Conservation (phyloP, 208 protist species). For the Acanthamoeba healyi region DNA sequence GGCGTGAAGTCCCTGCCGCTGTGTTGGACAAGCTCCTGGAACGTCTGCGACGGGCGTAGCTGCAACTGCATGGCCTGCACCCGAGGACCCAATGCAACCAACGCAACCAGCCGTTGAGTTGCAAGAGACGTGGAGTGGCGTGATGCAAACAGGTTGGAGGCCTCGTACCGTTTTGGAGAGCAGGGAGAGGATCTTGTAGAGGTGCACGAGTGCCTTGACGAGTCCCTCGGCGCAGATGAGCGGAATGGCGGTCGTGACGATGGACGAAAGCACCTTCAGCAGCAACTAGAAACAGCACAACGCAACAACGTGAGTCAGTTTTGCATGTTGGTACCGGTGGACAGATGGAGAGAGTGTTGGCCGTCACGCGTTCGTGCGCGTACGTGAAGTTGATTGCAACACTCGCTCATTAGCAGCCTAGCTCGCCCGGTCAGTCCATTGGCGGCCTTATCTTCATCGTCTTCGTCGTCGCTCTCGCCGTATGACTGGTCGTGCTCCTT, state of each 20-base stretch:
- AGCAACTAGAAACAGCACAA: background rate
- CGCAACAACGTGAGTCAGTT: background rate
- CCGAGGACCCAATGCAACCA: background rate
- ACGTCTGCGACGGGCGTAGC: conserved; percentile 15
- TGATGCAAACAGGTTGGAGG: background rate
- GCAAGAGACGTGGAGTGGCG: background rate
- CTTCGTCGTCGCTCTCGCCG: conserved; percentile 1
- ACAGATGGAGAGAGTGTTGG: too few relatives aligned
- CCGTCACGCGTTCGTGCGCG: too few relatives aligned
- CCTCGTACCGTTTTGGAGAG: conserved; percentile 26
- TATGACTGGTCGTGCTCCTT: background rate
- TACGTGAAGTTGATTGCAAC: conserved; percentile 33
- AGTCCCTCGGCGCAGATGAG: conserved; percentile 26
- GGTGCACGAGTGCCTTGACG: conserved; percentile 13
- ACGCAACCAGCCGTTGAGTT: background rate
- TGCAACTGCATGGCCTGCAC: conserved; percentile 46
- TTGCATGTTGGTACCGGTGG: background rate
- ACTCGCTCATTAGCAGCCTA: conserved; percentile 14
- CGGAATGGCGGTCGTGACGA: conserved; percentile 28
- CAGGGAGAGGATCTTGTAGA: conserved; percentile 40
- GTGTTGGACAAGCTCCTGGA: conserved; percentile 46
- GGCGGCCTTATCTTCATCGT: background rate
- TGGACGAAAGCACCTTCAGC: background rate
- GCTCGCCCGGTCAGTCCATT: background rate
- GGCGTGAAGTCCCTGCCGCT: conserved; percentile 61